phyloP scores from a whole-genome alignment of 2,329 filamentous ascomycete genomes.

The Penicillium sp. region DNA sequence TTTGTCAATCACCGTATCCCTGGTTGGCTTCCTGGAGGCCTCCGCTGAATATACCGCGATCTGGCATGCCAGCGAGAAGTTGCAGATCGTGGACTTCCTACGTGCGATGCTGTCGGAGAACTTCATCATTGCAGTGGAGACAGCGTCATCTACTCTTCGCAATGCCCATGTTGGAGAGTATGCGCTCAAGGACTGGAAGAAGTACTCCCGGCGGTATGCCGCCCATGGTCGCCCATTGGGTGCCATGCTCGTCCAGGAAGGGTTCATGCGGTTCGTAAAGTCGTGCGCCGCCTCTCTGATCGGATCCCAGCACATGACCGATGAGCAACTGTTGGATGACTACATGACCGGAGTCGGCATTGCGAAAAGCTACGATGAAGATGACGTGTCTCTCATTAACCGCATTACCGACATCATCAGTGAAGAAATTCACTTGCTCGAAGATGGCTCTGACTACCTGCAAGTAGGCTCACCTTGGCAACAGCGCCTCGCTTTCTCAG shows the following conservation, averaged over 20 bases:
- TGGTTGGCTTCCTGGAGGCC: constrained; percentile 89
- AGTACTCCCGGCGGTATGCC: constrained; percentile 80
- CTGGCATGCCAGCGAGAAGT: constrained; percentile 74
- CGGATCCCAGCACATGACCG: constrained; percentile 60
- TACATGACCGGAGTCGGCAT: constrained; percentile 63
- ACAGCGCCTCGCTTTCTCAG: constrained; percentile 80
- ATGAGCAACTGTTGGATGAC: constrained; percentile 70
- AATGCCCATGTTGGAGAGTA: constrained; percentile 70
- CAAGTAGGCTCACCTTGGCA: constrained; percentile 83
- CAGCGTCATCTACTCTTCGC: constrained; percentile 84
- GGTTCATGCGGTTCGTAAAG: constrained; percentile 82
- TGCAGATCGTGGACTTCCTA: constrained; percentile 71
- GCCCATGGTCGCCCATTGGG: constrained; percentile 78
- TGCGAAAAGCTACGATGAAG: constrained; percentile 41
- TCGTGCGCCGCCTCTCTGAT: constrained; percentile 74
- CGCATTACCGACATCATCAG: constrained; percentile 70
- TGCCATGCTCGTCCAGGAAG: constrained; percentile 86
- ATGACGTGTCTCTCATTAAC: constrained; percentile 51
- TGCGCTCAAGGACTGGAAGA: constrained; percentile 80
- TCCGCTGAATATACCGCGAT: constrained; percentile 76
- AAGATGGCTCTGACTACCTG: constrained; percentile 87
- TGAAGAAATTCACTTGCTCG: constrained; percentile 82
- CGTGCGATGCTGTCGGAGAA: constrained; percentile 76
- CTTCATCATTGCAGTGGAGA: constrained; percentile 84
- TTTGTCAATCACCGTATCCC: constrained; percentile 76